phyloP scores from a whole-genome alignment of 1,284 basidiomycete species.

The Mycena citricolor region DNA sequence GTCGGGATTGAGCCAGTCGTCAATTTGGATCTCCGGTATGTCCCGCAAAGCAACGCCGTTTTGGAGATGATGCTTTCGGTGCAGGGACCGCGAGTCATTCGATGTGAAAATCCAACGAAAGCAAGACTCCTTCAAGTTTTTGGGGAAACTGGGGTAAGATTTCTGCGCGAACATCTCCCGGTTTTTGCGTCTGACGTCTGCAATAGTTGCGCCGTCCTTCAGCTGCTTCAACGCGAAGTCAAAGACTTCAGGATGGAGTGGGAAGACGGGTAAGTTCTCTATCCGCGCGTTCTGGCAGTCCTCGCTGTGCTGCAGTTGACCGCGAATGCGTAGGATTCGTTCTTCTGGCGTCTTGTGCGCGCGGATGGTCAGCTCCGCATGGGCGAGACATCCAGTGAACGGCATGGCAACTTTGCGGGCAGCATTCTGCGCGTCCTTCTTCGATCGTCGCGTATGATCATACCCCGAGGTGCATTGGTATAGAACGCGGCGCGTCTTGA shows the following conservation, averaged over 20 bases:
- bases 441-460: too few relatives aligned
- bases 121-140: too few relatives aligned
- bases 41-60: too few relatives aligned
- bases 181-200: background rate
- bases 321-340: conserved; percentile 1
- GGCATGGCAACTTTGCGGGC: too few relatives aligned
- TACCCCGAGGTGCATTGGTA: too few relatives aligned
- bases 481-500: too few relatives aligned
- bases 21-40: conserved; percentile 24
- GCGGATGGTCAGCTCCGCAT: conserved; percentile 31
- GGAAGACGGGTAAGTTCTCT: background rate
- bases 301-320: background rate
- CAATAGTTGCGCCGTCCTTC: background rate
- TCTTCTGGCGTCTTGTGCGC: conserved; percentile 7
- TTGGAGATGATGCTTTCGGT: too few relatives aligned
- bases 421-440: too few relatives aligned
- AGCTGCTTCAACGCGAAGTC: background rate
- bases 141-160: too few relatives aligned
- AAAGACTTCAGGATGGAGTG: background rate
- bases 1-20: conserved; percentile 24
- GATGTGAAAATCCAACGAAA: too few relatives aligned
- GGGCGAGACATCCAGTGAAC: conserved; percentile 37
- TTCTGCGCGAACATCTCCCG: too few relatives aligned
- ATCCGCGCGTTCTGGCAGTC: background rate
- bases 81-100: too few relatives aligned